Evolutionary conservation across 202 grass and related monocot genomes (phyloP), one percentile per base, ranked within the genome.

Genomic region (Setaria viridis): DNA sequence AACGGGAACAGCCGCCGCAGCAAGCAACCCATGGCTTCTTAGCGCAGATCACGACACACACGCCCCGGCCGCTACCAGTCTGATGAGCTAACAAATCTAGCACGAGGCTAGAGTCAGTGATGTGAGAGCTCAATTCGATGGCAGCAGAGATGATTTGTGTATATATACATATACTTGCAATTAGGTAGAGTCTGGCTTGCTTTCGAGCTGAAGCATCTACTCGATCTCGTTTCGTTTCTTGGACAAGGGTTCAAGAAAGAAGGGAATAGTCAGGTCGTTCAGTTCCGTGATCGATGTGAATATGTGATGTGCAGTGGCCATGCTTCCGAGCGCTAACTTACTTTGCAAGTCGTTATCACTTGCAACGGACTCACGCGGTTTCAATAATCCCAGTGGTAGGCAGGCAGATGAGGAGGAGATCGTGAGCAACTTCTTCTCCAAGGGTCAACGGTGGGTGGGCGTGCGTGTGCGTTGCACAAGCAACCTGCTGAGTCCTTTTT

Each of bases 1-100:
- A 93, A 93, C 1, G 88, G 88, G 85, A 88, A 90, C 21, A 90
- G 60, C 19, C 91, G 83, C 49, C 51, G 74, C 37, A 85, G 19
- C 4, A 93, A 19, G 62, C 78, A 93, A n/a, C 43, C 51, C 91
- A 93, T 90, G 33, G 3, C 25, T 25, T 25, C 25, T 25, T 25
- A 25, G 25, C 25, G 25, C 25, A 25, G 25, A 25, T 25, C 25
- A 25, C 25, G 25, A 25, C 25, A 25, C 25, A 25, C 25, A 25
- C 25, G 25, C 25, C 25, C 25, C 25, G 25, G 25, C 25, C 25
- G 25, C 25, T 25, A 25, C 25, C 25, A 25, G 25, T 25, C 25
- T 25, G 25, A 25, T 25, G 25, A 25, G 25, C 25, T 25, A 25
- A 25, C 25, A 25, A 25, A 25, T 25, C 25, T 25, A 25, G 0